These are phyloP conservation scores for Saccharum spontaneum DNA, from an alignment of 176 grass and related monocot genomes.

Conservation along the genomic window DNA sequence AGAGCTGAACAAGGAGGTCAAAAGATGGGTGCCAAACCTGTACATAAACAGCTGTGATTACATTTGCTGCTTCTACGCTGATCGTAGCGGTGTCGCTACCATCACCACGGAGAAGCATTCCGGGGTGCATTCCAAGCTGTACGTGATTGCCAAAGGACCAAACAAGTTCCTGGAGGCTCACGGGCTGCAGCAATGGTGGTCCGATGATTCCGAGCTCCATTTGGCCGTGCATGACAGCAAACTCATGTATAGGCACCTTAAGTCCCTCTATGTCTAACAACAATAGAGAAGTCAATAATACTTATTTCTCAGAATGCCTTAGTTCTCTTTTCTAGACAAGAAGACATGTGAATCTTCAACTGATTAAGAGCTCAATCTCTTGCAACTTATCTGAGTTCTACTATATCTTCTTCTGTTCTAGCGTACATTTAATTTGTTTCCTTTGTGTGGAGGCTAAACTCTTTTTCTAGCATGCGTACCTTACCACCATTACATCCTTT, in stretches of 20 bases:
- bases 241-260: conserved; percentile 76
- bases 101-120: conserved; percentile 35
- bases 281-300: conserved; percentile 11
- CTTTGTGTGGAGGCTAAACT: background rate
- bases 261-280: conserved; percentile 62
- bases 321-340: background rate
- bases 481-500: background rate
- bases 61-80: conserved; percentile 78
- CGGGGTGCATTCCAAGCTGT: conserved; percentile 44
- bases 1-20: conserved; percentile 55
- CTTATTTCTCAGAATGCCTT: background rate
- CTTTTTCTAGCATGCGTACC: background rate
- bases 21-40: conserved; percentile 83
- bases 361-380: background rate
- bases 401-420: background rate
- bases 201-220: conserved; percentile 70
- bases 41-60: conserved; percentile 78
- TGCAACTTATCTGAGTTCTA: background rate
- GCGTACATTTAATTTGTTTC: background rate
- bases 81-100: conserved; percentile 33
- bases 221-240: conserved; percentile 63
- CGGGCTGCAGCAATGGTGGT: conserved; percentile 92
- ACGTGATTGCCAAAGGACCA: conserved; percentile 60
- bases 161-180: conserved; percentile 83
- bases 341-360: background rate